Evolutionary conservation across 2,329 filamentous ascomycete genomes (phyloP).

Genomic region (Xylariaceae sp.): DNA sequence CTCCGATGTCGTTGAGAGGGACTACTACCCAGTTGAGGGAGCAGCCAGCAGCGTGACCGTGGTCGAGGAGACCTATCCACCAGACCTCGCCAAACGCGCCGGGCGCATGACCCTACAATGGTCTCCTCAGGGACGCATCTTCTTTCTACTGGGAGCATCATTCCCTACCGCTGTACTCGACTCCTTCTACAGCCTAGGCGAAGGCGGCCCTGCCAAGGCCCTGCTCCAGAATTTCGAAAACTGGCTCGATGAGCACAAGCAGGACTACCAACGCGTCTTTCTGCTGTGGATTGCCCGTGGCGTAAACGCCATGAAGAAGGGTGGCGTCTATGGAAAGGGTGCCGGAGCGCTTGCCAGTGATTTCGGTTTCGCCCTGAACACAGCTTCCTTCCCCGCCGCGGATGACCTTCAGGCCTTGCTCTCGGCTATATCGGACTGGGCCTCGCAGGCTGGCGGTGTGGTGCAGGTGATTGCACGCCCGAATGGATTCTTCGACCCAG

Average conservation of each 20-base stretch:
- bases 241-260: not conserved
- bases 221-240: not conserved
- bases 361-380: not conserved
- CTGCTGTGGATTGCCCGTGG: not conserved
- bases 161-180: not conserved
- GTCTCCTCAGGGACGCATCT: not conserved
- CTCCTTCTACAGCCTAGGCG: not conserved
- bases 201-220: not conserved
- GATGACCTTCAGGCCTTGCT: not conserved
- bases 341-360: not conserved
- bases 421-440: not conserved
- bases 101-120: not conserved
- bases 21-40: not conserved
- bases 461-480: not conserved
- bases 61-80: not conserved
- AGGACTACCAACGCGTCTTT: not conserved
- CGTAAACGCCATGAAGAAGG: not conserved
- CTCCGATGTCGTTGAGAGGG: not conserved
- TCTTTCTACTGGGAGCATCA: not conserved
- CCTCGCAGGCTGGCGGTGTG: not conserved
- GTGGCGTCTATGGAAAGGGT: not conserved
- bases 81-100: not conserved
- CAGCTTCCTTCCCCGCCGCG: not conserved
- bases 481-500: not conserved
- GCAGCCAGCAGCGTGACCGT: not conserved